Conservation (phyloP, 1,284 basidiomycete species). For the Neotropicomus parvogracilis region DNA sequence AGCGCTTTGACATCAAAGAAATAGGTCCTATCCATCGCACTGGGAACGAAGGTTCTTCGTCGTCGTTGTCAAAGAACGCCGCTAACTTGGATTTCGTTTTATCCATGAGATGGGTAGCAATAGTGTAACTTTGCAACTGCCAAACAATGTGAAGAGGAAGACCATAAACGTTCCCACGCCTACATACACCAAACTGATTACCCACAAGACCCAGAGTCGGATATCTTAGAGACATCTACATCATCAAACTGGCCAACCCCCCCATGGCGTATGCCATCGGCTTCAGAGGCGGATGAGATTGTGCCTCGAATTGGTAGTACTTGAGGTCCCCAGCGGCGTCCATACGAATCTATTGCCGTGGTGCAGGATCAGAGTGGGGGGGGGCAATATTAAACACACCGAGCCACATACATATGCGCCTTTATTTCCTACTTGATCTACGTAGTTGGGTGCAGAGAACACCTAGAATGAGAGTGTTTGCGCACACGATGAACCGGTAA, state of each 20-base stretch:
- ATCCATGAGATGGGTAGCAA: constrained; percentile 48
- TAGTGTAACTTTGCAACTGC: constrained; percentile 2
- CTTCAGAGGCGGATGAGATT: constrained; percentile 83
- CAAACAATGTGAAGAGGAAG: background rate
- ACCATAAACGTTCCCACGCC: constrained; percentile 23
- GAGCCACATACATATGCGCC: constrained; percentile 67
- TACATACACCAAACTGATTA: constrained; percentile 1
- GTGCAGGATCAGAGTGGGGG: constrained; percentile 7
- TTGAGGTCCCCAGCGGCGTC: constrained; percentile 72
- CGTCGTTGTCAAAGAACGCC: constrained; percentile 77
- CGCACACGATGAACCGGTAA: background rate
- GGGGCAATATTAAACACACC: constrained; percentile 2
- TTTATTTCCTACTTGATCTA: constrained; percentile 78
- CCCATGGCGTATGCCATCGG: constrained; percentile 87
- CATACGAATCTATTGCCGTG: constrained; percentile 75
- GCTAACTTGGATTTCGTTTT: constrained; percentile 73
- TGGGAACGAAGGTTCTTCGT: constrained; percentile 78
- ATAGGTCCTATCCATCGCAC: constrained; percentile 76
- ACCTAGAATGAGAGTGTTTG: constrained; percentile 43
- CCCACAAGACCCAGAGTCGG: background rate
- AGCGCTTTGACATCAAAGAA: constrained; percentile 48
- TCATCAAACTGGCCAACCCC: constrained; percentile 62
- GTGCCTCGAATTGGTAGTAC: constrained; percentile 84
- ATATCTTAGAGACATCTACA: constrained; percentile 36
- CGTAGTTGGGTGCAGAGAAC: constrained; percentile 83